Evolutionary conservation across 108 stramenopile genomes (phyloP), one percentile per base, ranked within the genome.

Genomic region (Nitzschia sp.): DNA sequence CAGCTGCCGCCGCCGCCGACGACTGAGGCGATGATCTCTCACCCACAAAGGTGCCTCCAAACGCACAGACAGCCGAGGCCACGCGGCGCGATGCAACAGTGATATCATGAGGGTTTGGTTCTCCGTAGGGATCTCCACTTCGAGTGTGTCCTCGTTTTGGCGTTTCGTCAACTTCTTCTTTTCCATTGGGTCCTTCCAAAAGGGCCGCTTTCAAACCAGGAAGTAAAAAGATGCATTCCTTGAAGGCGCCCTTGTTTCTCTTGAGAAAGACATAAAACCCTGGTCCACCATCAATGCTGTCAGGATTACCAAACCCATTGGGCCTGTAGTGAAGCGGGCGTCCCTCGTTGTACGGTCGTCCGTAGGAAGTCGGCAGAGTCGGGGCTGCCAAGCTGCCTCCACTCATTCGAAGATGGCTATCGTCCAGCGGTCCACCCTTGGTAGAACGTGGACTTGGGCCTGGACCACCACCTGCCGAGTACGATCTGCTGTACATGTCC

Each of bases 21-120:
- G n/a, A n/a, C 21, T 54, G 27, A 1, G 53, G 66, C 4, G 53
- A 38, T 26, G 53, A 17, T 16, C 63, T 56, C 31, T 74, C 72
- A 0, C 73, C 68, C 31, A 38, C 45, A 15, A 57, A 62, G 25
- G 59, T 79, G 19, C 91, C 91, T 31, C 91, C 91, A 75, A 92
- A 92, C 0, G 91, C 91, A 72, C 86, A 92, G 2, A 92, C 75
- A 34, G 91, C 88, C 0, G 82, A 78, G 36, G 77, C 85, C 11
- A 92, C 75, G 4, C 91, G 78, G 25, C 91, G 77, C 50, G 60
- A 48, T 2, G 91, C 84, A 26, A 89, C 59, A 22, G 67, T 81
- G 19, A 52, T 77, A 34, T 81, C 80, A 45, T 75, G 73, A 25
- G 65, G 61, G 16, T 60, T 65, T 31, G 80, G 77, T 45, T 79